These are phyloP conservation scores for Hericium erinaceus DNA, from an alignment of 768 basidiomycete species.

Conservation along the genomic window DNA sequence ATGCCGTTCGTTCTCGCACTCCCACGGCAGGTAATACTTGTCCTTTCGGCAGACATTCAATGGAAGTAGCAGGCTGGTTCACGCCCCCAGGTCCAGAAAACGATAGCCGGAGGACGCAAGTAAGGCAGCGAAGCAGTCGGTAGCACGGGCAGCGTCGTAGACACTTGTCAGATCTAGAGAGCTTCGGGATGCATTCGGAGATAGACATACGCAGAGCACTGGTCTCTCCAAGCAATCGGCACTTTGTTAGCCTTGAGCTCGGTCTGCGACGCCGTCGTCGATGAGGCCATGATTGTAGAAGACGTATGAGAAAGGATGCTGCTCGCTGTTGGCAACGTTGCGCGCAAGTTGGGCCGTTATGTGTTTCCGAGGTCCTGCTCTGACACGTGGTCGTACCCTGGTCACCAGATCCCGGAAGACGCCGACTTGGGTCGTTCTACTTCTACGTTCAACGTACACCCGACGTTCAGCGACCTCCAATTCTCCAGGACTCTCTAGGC, in stretches of 20 bases:
- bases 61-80: constrained; percentile 68
- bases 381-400: background rate
- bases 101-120: background rate
- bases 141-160: background rate
- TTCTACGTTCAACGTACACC: background rate
- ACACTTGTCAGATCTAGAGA: too few relatives aligned
- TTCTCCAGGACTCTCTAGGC: too few relatives aligned
- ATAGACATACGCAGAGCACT: constrained; percentile 76
- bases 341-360: background rate
- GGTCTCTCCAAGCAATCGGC: constrained; percentile 81
- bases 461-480: too few relatives aligned
- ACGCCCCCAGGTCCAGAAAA: background rate
- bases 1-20: constrained; percentile 84
- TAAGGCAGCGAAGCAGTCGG: background rate
- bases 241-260: constrained; percentile 70
- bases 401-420: background rate
- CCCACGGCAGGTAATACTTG: constrained; percentile 79
- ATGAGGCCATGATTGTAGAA: constrained; percentile 45
- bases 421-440: too few relatives aligned
- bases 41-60: constrained; percentile 80
- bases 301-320: background rate
- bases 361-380: background rate
- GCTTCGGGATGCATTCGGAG: background rate
- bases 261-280: constrained; percentile 73
- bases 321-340: background rate